Evolutionary conservation across 2,329 filamentous ascomycete genomes (phyloP).

Genomic region (Epicoccum sorghinum): DNA sequence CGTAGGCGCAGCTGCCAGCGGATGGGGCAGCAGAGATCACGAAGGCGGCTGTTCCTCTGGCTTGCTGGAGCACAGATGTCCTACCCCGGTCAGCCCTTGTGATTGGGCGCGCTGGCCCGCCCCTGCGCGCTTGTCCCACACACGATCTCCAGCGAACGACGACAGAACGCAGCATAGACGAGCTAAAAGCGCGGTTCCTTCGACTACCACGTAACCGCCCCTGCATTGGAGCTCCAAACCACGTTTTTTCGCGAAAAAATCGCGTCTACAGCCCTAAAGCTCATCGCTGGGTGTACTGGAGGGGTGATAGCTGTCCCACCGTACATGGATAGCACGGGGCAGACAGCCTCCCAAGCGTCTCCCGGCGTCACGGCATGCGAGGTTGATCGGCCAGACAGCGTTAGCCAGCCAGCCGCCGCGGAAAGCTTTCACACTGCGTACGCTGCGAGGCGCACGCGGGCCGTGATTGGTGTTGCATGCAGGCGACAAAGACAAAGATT

Average conservation of each 20-base stretch:
- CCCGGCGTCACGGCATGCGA: constrained; percentile 32
- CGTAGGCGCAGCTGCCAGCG: constrained; percentile 37
- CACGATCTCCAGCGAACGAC: constrained; percentile 21
- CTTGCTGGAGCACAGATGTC: constrained; percentile 29
- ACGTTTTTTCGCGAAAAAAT: constrained; percentile 43
- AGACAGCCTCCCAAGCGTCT: constrained; percentile 23
- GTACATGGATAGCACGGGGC: constrained; percentile 16
- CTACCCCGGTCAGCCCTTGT: constrained; percentile 14
- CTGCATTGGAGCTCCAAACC: constrained; percentile 34
- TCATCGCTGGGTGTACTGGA: constrained; percentile 29
- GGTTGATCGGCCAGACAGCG: constrained; percentile 29
- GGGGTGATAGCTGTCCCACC: constrained; percentile 22
- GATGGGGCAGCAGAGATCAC: constrained; percentile 31
- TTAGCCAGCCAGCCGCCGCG: constrained; percentile 33
- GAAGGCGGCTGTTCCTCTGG: constrained; percentile 38
- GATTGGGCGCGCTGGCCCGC: constrained; percentile 24
- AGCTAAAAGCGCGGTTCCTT: constrained; percentile 36
- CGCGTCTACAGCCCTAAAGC: constrained; percentile 40
- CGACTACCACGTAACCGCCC: constrained; percentile 26
- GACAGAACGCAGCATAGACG: constrained; percentile 27
- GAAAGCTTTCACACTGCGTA: constrained; percentile 26
- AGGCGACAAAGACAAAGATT: background rate
- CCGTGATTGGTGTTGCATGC: constrained; percentile 10
- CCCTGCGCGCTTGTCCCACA: constrained; percentile 32
- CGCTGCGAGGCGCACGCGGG: constrained; percentile 7